Evolutionary conservation across 2,329 filamentous ascomycete species (phyloP), one percentile per base, ranked within the genome.

Genomic region (Ilyonectria sp.): DNA sequence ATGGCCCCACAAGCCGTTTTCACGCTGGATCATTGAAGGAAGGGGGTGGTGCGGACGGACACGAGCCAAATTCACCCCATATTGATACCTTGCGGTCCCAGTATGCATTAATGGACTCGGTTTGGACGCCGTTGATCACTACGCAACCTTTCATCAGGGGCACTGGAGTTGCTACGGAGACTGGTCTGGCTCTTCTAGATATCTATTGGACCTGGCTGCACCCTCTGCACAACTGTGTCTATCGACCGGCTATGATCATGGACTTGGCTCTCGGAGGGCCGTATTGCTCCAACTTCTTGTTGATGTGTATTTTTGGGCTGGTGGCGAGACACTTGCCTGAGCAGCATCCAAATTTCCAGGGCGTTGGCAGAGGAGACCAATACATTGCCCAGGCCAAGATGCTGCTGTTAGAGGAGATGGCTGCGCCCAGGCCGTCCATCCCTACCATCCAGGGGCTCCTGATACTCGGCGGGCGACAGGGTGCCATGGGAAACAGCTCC

Each of bases 121-220:
- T 57, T 3, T 57, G 54, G 54, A 29, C 44, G 26, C 54, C 54
- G 13, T 13, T 44, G 7, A 57, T 57, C 13, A 19, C 21, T 1
- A 13, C 37, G 7, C 21, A 57, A 7, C 37, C 37, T 15, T 46
- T 35, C 1, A 71, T 72, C 60, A 59, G 60, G 23, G 65, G 65
- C 6, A 72, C 68, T 1, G 68, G 71, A 21, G 49, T 73, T 2
- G 60, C 60, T 13, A 69, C 68, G 1, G 43, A 49, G n/a, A 40
- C 35, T 7, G 71, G 70, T 3, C 44, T 73, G 40, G 61, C 52
- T 4, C 67, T 74, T 10, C 63, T 74, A 2, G 71, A 73, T 11
- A 74, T 73, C 5, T 74, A 74, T 52, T 74, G 71, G 71, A 69
- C 65, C 2, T 74, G 71, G 71, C n/a, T 73, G 17, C 70, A 73